phyloP scores from a whole-genome alignment of 2,329 filamentous ascomycete genomes.

The Xylaria sp. region DNA sequence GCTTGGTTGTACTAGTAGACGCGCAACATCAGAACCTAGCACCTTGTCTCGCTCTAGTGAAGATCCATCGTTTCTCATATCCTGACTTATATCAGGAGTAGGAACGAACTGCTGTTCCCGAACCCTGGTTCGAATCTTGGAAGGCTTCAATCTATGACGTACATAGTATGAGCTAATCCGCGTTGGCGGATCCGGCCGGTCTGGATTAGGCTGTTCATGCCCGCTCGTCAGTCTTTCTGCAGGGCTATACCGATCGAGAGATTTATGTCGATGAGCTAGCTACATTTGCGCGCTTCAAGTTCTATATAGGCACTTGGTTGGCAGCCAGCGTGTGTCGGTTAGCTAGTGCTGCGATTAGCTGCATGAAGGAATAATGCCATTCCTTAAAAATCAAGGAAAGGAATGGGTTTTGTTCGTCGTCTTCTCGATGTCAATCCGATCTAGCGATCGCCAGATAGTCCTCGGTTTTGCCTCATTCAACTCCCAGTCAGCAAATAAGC shows the following conservation, averaged over 20 bases:
- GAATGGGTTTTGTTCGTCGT: constrained; percentile 32
- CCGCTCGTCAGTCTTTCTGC: constrained; percentile 9
- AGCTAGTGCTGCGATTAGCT: constrained; percentile 11
- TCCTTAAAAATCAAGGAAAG: constrained; percentile 21
- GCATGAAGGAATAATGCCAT: constrained; percentile 29
- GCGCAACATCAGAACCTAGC: no score
- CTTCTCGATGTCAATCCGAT: constrained; percentile 32
- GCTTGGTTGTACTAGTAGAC: no score
- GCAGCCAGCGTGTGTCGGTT: constrained; percentile 2
- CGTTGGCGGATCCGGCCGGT: constrained; percentile 13
- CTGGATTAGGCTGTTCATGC: constrained; percentile 10
- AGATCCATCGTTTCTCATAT: no score
- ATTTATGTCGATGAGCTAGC: constrained; percentile 5
- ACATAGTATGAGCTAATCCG: not conserved
- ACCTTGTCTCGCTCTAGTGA: not conserved
- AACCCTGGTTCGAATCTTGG: not conserved
- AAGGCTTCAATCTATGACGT: constrained; percentile 15
- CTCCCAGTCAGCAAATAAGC: constrained; percentile 10
- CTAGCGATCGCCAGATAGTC: constrained; percentile 6
- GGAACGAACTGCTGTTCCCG: no score
- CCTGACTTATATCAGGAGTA: no score
- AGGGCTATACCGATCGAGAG: constrained; percentile 13
- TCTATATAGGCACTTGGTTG: constrained; percentile 5
- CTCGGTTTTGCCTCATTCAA: constrained; percentile 4
- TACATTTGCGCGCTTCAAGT: constrained; percentile 1